A percentile compares a stretch with the other conserved stretches of the same genome.
Conservation (phyloP, 225 moss, liverwort and hornwort genomes). For the Bryum argenteum region DNA sequence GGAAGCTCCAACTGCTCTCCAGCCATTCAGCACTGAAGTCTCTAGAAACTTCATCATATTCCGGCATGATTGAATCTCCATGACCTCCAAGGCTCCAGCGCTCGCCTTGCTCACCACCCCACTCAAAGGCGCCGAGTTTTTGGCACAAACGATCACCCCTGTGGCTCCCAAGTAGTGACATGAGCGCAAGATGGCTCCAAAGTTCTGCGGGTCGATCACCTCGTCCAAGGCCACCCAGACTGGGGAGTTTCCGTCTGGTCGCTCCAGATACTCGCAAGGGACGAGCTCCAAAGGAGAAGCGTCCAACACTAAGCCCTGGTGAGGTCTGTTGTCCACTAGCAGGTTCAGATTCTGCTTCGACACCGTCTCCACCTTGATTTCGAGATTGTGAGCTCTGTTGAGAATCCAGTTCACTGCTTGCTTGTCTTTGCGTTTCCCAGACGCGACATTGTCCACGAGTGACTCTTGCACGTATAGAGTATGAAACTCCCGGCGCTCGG, state of each 20-base stretch:
- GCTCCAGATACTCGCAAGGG: slow-evolving; percentile 68
- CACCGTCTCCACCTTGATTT: slow-evolving; percentile 66
- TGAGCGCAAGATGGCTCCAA: slow-evolving; percentile 89
- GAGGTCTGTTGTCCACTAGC: slow-evolving; percentile 89
- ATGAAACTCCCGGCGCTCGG: slow-evolving; percentile 66
- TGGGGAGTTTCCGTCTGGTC: slow-evolving; percentile 47
- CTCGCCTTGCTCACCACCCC: slow-evolving; percentile 99
- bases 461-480: slow-evolving; percentile 84
- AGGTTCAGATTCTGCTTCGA: slow-evolving; percentile 90
- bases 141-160: slow-evolving; percentile 88
- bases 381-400: slow-evolving; percentile 61
- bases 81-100: slow-evolving; percentile 90
- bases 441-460: slow-evolving; percentile 67
- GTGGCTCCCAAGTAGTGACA: slow-evolving; percentile 87
- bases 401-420: slow-evolving; percentile 77
- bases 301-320: slow-evolving; percentile 90
- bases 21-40: slow-evolving; percentile 69
- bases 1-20: slow-evolving; percentile 86
- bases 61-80: slow-evolving; percentile 92
- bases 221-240: slow-evolving; percentile 99
- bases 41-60: slow-evolving; percentile 96
- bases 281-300: slow-evolving; percentile 88
- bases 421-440: slow-evolving; percentile 89
- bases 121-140: slow-evolving; percentile 95
- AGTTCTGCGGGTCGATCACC: slow-evolving; percentile 93